phyloP scores from a whole-genome alignment of 2,329 filamentous ascomycete genomes.

The Tolypocladium endophyticum region DNA sequence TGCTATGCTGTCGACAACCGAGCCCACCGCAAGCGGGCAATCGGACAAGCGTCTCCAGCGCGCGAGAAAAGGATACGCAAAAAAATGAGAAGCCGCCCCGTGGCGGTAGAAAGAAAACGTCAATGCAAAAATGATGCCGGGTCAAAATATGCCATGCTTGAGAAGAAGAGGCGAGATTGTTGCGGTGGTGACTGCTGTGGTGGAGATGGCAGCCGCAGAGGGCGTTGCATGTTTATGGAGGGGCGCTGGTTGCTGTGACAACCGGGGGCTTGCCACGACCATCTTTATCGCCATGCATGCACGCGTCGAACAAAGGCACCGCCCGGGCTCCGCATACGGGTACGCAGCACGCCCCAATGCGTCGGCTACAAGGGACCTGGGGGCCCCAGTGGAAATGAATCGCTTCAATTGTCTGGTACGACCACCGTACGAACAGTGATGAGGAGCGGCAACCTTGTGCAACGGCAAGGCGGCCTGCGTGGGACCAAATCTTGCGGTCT shows the following conservation, averaged over 20 bases:
- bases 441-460: background rate
- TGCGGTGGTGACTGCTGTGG: background rate
- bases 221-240: conserved; percentile 9
- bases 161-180: background rate
- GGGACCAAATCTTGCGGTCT: background rate
- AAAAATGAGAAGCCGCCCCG: background rate
- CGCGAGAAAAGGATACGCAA: background rate
- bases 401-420: background rate
- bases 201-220: background rate
- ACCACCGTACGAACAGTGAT: background rate
- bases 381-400: background rate
- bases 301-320: background rate
- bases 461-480: background rate
- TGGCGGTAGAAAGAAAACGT: background rate
- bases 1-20: background rate
- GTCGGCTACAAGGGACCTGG: background rate
- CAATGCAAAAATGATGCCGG: background rate
- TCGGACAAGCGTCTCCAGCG: background rate
- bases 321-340: background rate
- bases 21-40: background rate
- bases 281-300: background rate
- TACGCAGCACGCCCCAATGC: background rate
- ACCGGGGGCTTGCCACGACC: background rate
- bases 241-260: conserved; percentile 7
- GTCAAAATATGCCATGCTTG: background rate